Conservation (phyloP, 2,329 filamentous ascomycete genomes). For the Elsinoe arachidis region DNA sequence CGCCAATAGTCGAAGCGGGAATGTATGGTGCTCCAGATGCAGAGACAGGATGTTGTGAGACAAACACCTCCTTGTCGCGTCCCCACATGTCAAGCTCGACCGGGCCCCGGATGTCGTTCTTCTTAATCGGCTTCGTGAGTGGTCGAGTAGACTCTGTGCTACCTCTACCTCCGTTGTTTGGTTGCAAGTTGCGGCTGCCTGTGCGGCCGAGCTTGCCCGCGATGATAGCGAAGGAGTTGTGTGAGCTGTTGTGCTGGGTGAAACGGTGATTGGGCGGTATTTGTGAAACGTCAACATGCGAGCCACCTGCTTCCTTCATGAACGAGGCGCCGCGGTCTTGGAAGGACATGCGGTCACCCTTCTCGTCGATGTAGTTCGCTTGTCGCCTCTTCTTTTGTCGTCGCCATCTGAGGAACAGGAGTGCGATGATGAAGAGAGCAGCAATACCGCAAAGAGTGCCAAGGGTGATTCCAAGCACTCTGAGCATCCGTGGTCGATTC, state of each 20-base stretch:
- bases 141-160: conserved; percentile 7
- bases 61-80: conserved; percentile 11
- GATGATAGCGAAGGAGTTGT: conserved; percentile 40
- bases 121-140: conserved; percentile 4
- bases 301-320: conserved; percentile 43
- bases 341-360: conserved; percentile 40
- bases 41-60: conserved; percentile 1
- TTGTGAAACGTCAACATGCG: conserved; percentile 24
- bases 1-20: conserved; percentile 24
- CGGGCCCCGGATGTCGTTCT: conserved; percentile 6
- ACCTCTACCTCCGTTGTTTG: conserved; percentile 1
- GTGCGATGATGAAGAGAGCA: conserved; percentile 59
- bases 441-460: conserved; percentile 72
- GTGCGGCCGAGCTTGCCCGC: conserved; percentile 48
- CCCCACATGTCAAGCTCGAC: conserved; percentile 10
- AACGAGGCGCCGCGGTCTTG: conserved; percentile 43
- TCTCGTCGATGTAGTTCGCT: conserved; percentile 35
- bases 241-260: conserved; percentile 21
- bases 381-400: conserved; percentile 49
- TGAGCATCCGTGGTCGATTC: conserved; percentile 38
- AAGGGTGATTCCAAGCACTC: conserved; percentile 71
- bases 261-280: conserved; percentile 19
- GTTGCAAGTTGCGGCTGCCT: conserved; percentile 37
- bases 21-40: conserved; percentile 28
- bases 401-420: conserved; percentile 58